Base-by-base conservation (phyloP, 768 basidiomycete genomes). In the Tricholoma sp. region DNA sequence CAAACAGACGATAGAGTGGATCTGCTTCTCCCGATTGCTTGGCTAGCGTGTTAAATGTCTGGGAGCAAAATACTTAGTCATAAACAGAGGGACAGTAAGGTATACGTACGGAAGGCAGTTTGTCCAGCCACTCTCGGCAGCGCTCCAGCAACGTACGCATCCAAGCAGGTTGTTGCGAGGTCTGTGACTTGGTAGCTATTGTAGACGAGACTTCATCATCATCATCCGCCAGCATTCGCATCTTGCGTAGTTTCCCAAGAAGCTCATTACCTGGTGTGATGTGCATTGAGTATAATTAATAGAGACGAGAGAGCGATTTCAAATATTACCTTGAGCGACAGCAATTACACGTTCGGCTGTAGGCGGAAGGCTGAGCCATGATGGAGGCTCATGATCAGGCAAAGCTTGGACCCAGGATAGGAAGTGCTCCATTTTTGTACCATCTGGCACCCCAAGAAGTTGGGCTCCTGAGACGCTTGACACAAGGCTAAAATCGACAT, bases 341-440 rank as follows among this genome's bases (percentile, higher is more conserved):
- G 95, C 94, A 61, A 98, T 95, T 42, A 97, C 86, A 33, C 87
- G 84, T 66, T 98, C 96, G 37, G 95, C 94, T 18, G 91, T 89
- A 0, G 90, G 88, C 12, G 96, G 95, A 15, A 99, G 80, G 66
- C 91, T 91, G 48, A 98, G 78, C 95, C 95, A 98, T 33, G 91
- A 85, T 1, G 94, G 94, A 1, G 94, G 94, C 67, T 97, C 94
- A 33, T 90, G 85, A 63, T 97, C 95, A 0, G 97, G 96, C 29
- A 99, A 72, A 20, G 80, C 79, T 65, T 88, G 84, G 7, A 93
- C 91, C 97, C 96, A 99, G 12, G 81, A 76, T 55, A 95, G 62
- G 83, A 95, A 99, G 63, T 94, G 89, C 47, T 91, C 87, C 55
- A 98, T 76, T 72, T 92, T 91, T 1, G 92, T 97, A 12, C 95